Conservation (phyloP, 2,329 filamentous ascomycete genomes). For the Trichoderma pleuroti region DNA sequence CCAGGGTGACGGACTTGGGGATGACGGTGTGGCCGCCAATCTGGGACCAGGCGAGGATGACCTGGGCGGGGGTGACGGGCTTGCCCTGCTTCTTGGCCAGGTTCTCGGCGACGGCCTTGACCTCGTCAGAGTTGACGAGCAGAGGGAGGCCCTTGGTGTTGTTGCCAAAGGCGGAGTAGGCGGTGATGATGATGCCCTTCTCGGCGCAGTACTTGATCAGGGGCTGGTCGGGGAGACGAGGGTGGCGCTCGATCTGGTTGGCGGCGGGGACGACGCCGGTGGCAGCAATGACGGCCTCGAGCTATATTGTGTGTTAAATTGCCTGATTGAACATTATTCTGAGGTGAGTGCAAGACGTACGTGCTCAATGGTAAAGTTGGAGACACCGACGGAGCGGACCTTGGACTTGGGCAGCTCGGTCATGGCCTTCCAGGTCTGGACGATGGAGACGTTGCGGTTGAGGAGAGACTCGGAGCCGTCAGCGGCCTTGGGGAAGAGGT, state of each 20-base stretch:
- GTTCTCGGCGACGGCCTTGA: slow-evolving; percentile 54
- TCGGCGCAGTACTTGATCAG: slow-evolving; percentile 58
- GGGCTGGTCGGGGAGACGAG: slow-evolving; percentile 54
- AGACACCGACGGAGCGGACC: slow-evolving; percentile 66
- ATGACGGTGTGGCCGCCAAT: slow-evolving; percentile 65
- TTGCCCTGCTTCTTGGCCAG: slow-evolving; percentile 34
- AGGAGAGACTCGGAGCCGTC: slow-evolving; percentile 40
- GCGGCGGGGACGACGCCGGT: slow-evolving; percentile 58
- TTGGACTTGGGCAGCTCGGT: slow-evolving; percentile 59
- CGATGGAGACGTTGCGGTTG: slow-evolving; percentile 41
- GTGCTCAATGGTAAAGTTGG: slow-evolving; percentile 65
- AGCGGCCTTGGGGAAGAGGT: slow-evolving; percentile 44
- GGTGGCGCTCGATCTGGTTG: slow-evolving; percentile 69
- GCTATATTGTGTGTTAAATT: slow-evolving; percentile 27
- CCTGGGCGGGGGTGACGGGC: slow-evolving; percentile 42
- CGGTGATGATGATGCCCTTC: slow-evolving; percentile 64
- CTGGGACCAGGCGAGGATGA: slow-evolving; percentile 57
- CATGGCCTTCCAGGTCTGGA: slow-evolving; percentile 47
- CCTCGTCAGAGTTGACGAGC: slow-evolving; percentile 54
- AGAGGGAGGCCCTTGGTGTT: slow-evolving; percentile 45
- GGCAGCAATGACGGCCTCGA: slow-evolving; percentile 54
- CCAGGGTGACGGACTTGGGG: slow-evolving; percentile 68
- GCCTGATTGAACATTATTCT: fast-evolving
- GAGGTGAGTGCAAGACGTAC: slow-evolving; percentile 23
- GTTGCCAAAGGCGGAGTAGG: slow-evolving; percentile 57